Percentiles rank a stretch among this genome's conserved stretches.
These are phyloP conservation scores for Neocatenulostroma microsporum DNA, from an alignment of 2,329 filamentous ascomycete species.

Conservation along the genomic window DNA sequence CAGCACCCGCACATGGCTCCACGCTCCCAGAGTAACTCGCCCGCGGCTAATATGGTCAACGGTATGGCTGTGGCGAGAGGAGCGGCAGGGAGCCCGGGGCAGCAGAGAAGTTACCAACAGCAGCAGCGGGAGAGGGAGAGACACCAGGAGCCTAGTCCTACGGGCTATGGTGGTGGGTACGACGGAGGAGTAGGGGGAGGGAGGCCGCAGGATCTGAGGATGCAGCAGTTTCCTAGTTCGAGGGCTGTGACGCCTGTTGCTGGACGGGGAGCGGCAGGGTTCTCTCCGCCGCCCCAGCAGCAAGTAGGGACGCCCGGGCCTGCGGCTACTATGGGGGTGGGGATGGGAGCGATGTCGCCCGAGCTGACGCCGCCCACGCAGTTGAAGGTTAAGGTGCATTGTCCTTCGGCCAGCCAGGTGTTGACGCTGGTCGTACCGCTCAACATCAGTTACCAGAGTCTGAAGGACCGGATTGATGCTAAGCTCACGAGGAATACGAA, in stretches of 20 bases:
- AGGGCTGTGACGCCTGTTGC: constrained; percentile 35
- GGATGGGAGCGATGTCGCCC: constrained; percentile 1
- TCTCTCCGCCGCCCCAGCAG: constrained; percentile 17
- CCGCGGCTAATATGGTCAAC: constrained; percentile 47
- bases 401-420: constrained; percentile 67
- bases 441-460: constrained; percentile 87
- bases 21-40: constrained; percentile 75
- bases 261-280: constrained; percentile 23
- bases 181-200: no score
- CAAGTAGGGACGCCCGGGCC: neutral
- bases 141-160: constrained; percentile 16
- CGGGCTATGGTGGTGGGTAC: constrained; percentile 10
- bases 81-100: no score
- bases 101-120: no score
- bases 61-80: constrained; percentile 56
- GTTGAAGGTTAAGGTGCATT: constrained; percentile 92
- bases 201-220: constrained; percentile 10
- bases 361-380: constrained; percentile 47
- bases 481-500: constrained; percentile 83
- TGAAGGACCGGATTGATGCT: constrained; percentile 92
- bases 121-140: constrained; percentile 59
- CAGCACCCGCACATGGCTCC: constrained; percentile 38
- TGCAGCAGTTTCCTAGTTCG: constrained; percentile 20
- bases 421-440: constrained; percentile 93
- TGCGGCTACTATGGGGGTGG: no score